Base-by-base conservation (phyloP, 306 rosid species). In the Cercis canadensis region DNA sequence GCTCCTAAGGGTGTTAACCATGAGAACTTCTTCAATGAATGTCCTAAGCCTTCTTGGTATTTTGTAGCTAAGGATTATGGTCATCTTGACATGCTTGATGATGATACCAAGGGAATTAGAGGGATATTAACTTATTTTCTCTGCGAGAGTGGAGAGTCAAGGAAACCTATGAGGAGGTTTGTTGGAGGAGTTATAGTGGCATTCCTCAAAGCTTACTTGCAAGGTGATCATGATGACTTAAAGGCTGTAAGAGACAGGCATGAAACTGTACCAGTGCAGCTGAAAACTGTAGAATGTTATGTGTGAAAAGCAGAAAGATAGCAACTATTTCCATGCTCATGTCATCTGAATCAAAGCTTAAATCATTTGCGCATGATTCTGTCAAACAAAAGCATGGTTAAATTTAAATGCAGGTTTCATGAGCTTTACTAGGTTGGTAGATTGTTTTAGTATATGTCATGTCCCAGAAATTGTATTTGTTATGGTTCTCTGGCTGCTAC, bases 91-190 rank as follows among this genome's bases (percentile, higher is more conserved):
- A 78, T 93, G 92, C 77, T 90, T 11, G 90, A 93, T 62, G 98
- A 93, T 76, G 90, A 85, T 12, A 93, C 94, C 8, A 68, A 62
- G 8, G 98, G 98, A 43, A 3, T 85, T n/a, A 78, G 81, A 16
- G 97, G 98, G 69, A 85, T 63, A 70, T 14, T 63, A 15, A 79
- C 83, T 0, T 72, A 87, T 43, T 90, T 85, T 78, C 7, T 85
- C 49, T 90, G 98, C 82, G 84, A 79, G 70, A 90, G 84, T 76
- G 96, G 97, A 2, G 76, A 81, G 47, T 82, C 94, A 7, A 85
- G 97, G 65, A 86, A 83, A 43, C 90, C 90, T n/a, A 93, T 93
- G 98, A 88, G 98, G 76, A 84, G 19, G 57, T 90, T 93, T 83
- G 94, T 87, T 73, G 94, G 94, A 29, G 98, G 98, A 34, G 66